Evolutionary conservation across 768 basidiomycete species (phyloP).

Genomic region (Pleurotus tuoliensis): DNA sequence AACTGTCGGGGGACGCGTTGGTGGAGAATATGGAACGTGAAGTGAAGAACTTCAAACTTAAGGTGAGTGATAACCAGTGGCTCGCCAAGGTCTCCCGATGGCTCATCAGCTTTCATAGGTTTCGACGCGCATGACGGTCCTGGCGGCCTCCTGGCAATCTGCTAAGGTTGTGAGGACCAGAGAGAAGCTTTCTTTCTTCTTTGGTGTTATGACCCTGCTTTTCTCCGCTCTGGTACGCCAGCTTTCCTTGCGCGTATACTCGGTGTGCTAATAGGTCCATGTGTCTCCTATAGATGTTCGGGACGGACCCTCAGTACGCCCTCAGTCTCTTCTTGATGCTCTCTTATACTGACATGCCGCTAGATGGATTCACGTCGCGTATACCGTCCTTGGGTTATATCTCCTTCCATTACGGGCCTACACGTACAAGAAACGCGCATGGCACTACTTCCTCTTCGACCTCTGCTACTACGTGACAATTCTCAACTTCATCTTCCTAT

Average conservation of each 20-base stretch:
- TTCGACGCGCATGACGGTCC: slow-evolving; percentile 68
- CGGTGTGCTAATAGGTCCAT: not conserved
- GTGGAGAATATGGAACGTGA: slow-evolving; percentile 83
- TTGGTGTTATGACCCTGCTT: slow-evolving; percentile 88
- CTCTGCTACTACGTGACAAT: slow-evolving; percentile 92
- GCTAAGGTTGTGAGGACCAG: slow-evolving; percentile 81
- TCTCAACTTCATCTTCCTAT: slow-evolving; percentile 88
- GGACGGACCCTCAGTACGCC: slow-evolving; percentile 1
- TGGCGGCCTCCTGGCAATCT: slow-evolving; percentile 90
- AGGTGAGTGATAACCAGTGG: slow-evolving; percentile 41
- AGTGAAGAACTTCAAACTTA: slow-evolving; percentile 80
- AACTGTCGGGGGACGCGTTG: slow-evolving; percentile 58
- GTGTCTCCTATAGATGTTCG: slow-evolving; percentile 6
- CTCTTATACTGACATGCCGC: not conserved
- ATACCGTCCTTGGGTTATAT: slow-evolving; percentile 73
- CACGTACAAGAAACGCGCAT: slow-evolving; percentile 86
- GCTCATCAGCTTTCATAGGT: slow-evolving; percentile 42
- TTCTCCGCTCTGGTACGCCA: slow-evolving; percentile 84
- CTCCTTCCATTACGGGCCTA: slow-evolving; percentile 83
- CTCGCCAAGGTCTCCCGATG: too few relatives aligned
- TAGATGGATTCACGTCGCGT: slow-evolving; percentile 87
- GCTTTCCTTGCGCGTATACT: slow-evolving; percentile 70
- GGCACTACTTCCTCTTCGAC: slow-evolving; percentile 94
- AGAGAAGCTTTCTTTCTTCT: slow-evolving; percentile 88
- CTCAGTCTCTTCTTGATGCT: not conserved